A percentile compares a stretch with the other conserved stretches of the same genome.
Evolutionary conservation across 2,329 filamentous ascomycete species (phyloP).

Genomic region (Aspergillus sp.): DNA sequence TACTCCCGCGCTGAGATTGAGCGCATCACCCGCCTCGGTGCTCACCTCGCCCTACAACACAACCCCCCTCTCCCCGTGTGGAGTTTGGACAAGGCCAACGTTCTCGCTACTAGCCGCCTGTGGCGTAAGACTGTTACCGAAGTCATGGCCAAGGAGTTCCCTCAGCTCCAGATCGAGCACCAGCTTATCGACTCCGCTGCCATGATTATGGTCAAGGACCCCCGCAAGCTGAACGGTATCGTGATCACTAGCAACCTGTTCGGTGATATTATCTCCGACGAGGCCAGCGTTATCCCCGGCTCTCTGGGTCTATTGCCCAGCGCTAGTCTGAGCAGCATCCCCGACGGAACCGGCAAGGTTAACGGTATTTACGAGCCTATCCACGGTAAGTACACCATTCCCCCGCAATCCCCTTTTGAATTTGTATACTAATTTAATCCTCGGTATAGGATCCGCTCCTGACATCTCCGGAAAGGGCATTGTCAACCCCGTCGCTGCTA

Average conservation of each 20-base stretch:
- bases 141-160: conserved; percentile 85
- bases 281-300: conserved; percentile 91
- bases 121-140: conserved; percentile 88
- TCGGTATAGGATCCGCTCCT: conserved; percentile 71
- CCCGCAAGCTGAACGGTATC: conserved; percentile 80
- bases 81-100: conserved; percentile 95
- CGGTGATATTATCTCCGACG: conserved; percentile 93
- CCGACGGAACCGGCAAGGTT: conserved; percentile 78
- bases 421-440: background rate
- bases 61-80: conserved; percentile 76
- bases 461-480: conserved; percentile 91
- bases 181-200: conserved; percentile 96
- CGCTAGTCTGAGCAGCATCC: conserved; percentile 81
- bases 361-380: conserved; percentile 98
- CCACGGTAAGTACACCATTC: conserved; percentile 62
- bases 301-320: conserved; percentile 85
- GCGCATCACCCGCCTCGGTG: conserved; percentile 80
- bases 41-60: conserved; percentile 73
- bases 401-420: background rate
- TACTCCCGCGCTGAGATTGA: conserved; percentile 85
- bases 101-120: conserved; percentile 82
- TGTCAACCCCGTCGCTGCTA: conserved; percentile 88
- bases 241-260: conserved; percentile 93
- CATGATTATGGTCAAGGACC: conserved; percentile 97
- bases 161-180: conserved; percentile 77